Percentiles rank a stretch among this genome's conserved stretches.
These are phyloP conservation scores for Rasamsonia emersonii DNA, from an alignment of 2,329 filamentous ascomycete species.

Conservation along the genomic window DNA sequence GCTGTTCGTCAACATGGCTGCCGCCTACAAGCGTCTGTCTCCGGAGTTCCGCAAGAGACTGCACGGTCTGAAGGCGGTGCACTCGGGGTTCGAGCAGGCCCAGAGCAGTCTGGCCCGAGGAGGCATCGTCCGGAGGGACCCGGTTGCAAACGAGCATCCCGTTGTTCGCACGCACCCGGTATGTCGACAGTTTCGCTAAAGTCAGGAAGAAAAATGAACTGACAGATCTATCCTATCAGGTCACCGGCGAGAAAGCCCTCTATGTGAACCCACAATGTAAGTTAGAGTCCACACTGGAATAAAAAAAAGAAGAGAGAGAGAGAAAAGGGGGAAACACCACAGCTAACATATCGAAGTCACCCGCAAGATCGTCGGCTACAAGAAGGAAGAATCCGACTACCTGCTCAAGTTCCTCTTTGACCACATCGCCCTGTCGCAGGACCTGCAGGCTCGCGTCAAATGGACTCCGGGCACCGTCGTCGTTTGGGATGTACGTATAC, in stretches of 20 bases:
- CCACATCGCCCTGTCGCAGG: slow-evolving; percentile 62
- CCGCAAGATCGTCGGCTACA: slow-evolving; percentile 69
- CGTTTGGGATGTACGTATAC: slow-evolving; percentile 59
- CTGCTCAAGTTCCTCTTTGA: slow-evolving; percentile 70
- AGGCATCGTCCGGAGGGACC: slow-evolving; percentile 65
- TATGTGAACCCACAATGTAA: slow-evolving; percentile 77
- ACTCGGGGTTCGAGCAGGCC: slow-evolving; percentile 76
- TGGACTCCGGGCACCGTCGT: slow-evolving; percentile 76
- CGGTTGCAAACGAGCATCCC: slow-evolving; percentile 65
- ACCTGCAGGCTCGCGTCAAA: slow-evolving; percentile 65
- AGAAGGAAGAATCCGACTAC: slow-evolving; percentile 77
- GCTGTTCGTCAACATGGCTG: slow-evolving; percentile 67
- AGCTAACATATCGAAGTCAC: slow-evolving; percentile 48
- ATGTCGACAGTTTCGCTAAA: slow-evolving; percentile 1
- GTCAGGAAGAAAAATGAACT: background rate
- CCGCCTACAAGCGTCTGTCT: slow-evolving; percentile 73
- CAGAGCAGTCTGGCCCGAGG: slow-evolving; percentile 58
- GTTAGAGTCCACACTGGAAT: slow-evolving; percentile 17
- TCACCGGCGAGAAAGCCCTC: slow-evolving; percentile 74
- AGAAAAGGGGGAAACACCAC: background rate
- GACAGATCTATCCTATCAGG: slow-evolving; percentile 6
- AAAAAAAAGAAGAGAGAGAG: background rate
- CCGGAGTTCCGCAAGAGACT: slow-evolving; percentile 70
- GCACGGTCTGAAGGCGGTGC: slow-evolving; percentile 70
- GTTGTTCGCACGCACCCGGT: slow-evolving; percentile 71